Percentiles rank a stretch among this genome's conserved stretches.
phyloP scores from a whole-genome alignment of 805 yeast species.

The Candida ponderosae region DNA sequence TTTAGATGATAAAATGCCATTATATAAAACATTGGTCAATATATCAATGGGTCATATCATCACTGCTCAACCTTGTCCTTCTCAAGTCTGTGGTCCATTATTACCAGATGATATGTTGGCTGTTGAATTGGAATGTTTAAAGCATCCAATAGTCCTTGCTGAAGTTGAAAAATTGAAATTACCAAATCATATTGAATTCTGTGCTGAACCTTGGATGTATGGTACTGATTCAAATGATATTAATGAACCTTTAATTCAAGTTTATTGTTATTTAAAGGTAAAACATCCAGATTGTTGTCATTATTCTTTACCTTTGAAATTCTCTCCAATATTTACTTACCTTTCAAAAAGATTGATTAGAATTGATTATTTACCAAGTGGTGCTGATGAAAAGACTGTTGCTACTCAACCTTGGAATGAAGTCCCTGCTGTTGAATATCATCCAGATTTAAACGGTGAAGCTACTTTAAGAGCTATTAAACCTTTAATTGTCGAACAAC shows the following conservation, averaged over 20 bases:
- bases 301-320: conserved; percentile 65
- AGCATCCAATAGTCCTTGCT: conserved; percentile 51
- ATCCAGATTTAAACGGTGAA: conserved; percentile 60
- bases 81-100: conserved; percentile 64
- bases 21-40: conserved; percentile 68
- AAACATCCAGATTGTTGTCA: conserved; percentile 67
- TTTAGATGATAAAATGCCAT: conserved; percentile 36
- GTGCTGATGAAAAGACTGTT: conserved; percentile 49
- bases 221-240: conserved; percentile 57
- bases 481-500: conserved; percentile 64
- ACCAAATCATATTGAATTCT: conserved; percentile 43
- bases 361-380: conserved; percentile 69
- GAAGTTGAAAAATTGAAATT: conserved; percentile 62
- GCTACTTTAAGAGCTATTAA: conserved; percentile 45
- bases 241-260: conserved; percentile 56
- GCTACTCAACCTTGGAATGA: conserved; percentile 53
- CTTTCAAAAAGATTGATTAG: conserved; percentile 53
- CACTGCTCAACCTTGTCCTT: conserved; percentile 45
- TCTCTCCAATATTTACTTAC: conserved; percentile 66
- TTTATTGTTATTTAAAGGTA: conserved; percentile 67
- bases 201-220: conserved; percentile 80
- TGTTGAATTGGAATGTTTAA: conserved; percentile 41
- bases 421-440: conserved; percentile 61
- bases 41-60: conserved; percentile 54
- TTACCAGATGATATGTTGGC: conserved; percentile 55